These are phyloP conservation scores for Escallonia herrerae DNA, from an alignment of 129 eudicot genomes.

Conservation along the genomic window DNA sequence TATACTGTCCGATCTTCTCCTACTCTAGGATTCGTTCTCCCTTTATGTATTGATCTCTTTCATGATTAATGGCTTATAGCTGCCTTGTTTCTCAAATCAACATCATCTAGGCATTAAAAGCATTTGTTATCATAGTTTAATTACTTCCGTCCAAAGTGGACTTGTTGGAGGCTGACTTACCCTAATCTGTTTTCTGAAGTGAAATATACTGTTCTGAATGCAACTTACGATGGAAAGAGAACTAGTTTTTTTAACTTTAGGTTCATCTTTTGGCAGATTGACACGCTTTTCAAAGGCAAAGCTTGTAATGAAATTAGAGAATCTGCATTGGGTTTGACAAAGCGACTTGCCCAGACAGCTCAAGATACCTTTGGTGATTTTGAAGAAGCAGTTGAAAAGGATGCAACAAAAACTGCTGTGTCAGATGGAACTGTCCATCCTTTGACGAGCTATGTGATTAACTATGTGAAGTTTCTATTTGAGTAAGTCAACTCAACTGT, in stretches of 20 bases:
- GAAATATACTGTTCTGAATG: too few relatives aligned
- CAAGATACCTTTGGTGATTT: slow-evolving; percentile 95
- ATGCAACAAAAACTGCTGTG: slow-evolving; percentile 96
- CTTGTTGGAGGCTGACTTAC: too few relatives aligned
- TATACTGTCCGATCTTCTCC: too few relatives aligned
- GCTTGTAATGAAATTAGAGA: slow-evolving; percentile 87
- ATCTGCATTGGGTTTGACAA: slow-evolving; percentile 84
- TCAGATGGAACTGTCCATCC: slow-evolving; percentile 98
- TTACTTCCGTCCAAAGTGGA: too few relatives aligned
- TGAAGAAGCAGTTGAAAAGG: slow-evolving; percentile 99
- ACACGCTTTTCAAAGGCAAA: slow-evolving; percentile 75
- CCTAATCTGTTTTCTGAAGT: too few relatives aligned
- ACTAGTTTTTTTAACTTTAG: neutral
- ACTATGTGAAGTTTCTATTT: slow-evolving; percentile 88
- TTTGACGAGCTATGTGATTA: slow-evolving; percentile 97
- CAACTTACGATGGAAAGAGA: too few relatives aligned
- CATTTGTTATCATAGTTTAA: too few relatives aligned
- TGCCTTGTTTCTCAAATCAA: too few relatives aligned
- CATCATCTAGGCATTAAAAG: too few relatives aligned
- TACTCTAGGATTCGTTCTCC: too few relatives aligned
- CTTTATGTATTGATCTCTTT: too few relatives aligned
- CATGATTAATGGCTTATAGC: too few relatives aligned
- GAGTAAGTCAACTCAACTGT: slow-evolving; percentile 54
- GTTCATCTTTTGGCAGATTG: slow-evolving; percentile 52
- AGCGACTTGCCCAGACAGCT: slow-evolving; percentile 94